phyloP scores from a whole-genome alignment of 202 grass and related monocot genomes.

The Schoenoplectus triqueter region DNA sequence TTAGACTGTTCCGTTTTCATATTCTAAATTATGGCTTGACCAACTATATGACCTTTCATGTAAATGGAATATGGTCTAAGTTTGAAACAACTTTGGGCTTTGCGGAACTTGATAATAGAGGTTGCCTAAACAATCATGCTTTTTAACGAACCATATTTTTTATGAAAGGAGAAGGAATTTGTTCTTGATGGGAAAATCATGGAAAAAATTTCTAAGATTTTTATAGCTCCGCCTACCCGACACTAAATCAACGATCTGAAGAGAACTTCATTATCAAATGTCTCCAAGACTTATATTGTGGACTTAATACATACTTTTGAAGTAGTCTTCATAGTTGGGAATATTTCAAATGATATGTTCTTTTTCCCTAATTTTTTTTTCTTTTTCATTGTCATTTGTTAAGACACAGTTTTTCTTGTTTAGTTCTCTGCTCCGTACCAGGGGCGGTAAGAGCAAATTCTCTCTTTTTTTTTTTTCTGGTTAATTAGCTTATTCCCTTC shows the following conservation, averaged over 20 bases:
- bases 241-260: constrained; percentile 20
- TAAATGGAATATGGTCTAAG: constrained; percentile 24
- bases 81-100: constrained; percentile 8
- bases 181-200: constrained; percentile 31
- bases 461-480: neutral
- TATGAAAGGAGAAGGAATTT: constrained; percentile 29
- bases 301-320: neutral
- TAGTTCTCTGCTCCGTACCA: neutral
- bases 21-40: constrained; percentile 9
- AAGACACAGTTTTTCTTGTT: neutral
- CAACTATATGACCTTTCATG: constrained; percentile 2
- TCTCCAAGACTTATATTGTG: neutral
- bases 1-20: neutral
- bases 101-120: constrained; percentile 17
- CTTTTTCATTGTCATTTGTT: neutral
- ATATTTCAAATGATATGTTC: neutral
- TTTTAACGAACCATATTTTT: constrained; percentile 20
- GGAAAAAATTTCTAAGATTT: constrained; percentile 10
- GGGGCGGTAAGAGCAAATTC: neutral
- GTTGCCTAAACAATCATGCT: constrained; percentile 25
- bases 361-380: neutral
- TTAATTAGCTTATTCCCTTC: neutral
- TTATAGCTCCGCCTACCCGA: too few species aligned
- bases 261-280: neutral
- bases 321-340: neutral